Base-by-base conservation (phyloP, 495 filamentous ascomycete genomes). In the Penicillium canariense region DNA sequence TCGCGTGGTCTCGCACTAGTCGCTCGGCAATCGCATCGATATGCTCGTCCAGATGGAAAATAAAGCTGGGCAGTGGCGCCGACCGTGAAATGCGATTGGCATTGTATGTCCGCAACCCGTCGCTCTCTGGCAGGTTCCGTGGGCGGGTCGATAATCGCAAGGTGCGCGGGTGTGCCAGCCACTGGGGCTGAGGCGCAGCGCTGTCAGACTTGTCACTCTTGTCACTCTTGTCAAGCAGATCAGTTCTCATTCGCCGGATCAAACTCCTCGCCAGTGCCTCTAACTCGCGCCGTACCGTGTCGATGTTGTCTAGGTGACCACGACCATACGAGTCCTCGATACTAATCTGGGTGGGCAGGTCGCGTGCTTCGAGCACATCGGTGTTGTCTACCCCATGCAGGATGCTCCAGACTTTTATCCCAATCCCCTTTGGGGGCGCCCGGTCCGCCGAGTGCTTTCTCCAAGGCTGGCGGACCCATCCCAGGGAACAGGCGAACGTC, bases 281-380 rank as follows among this genome's bases (percentile, higher is more conserved):
- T 18, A 97, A 75, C 61, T 91, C 87, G 38, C 77, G 76, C n/a
- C 71, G 73, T 2, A 90, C 81, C 40, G 84, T 77, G 2, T 81
- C 67, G 38, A 86, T 55, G 0, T 76, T 81, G 57, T 85, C 79
- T 1, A 96, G 74, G 1, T 82, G 81, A 43, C 78, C 76, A 63
- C 84, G 81, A 49, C 78, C 76, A 65, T 94, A 97, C 5, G 89
- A 89, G 66, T 97, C 90, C 65, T 97, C 93, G 55, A 97, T 95
- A 68, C 89, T 92, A 66, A 97, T 96, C 67, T 96, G 91, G 11
- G 83, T 84, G 0, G 93, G 93, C 12, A 96, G 68, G 34, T 83
- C 83, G 58, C 83, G 81, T 2, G 85, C 87, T 55, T 84, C 78
- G 17, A 81, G 77, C 15, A 97, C 90, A 36, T 87, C 84, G 7